Evolutionary conservation across 148 eudicot species (phyloP), one percentile per base, ranked within the genome.

Genomic region (Diospyros lotus): DNA sequence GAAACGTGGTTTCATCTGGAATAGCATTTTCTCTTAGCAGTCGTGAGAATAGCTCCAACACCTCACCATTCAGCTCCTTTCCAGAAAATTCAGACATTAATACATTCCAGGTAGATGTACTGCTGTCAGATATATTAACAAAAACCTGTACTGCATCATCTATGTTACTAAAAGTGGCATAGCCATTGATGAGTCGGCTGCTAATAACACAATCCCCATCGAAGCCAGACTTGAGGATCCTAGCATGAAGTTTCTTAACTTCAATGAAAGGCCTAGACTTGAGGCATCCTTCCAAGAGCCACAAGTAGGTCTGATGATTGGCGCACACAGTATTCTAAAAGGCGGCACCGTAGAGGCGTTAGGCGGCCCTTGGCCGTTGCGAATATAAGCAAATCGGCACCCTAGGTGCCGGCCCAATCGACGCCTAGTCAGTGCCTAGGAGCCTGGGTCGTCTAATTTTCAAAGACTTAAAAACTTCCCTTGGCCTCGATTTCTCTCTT

Each of bases 271-370:
- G 88, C 75, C 87, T 87, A 70, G 83, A 82, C 66, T 67, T 81
- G 10, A 88, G 10, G 77, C 75, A 84, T 59, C 90, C 87, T 69
- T 86, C 85, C 64, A 88, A 80, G 8, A 88, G 86, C 88, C 90
- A 86, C 7, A 80, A n/a, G 73, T 88, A 90, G 12, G 97, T 88
- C 74, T 86, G 87, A 79, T 72, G 79, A 76, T 88, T 84, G n/a
- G n/a, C n/a, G n/a, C n/a, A n/a, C n/a, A n/a, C n/a, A n/a, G n/a
- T n/a, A n/a, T n/a, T n/a, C n/a, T n/a, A n/a, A n/a, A n/a, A n/a
- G n/a, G n/a, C n/a, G n/a, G n/a, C n/a, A n/a, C n/a, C n/a, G n/a
- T n/a, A n/a, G n/a, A n/a, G n/a, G n/a, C n/a, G n/a, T n/a, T n/a
- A n/a, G n/a, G n/a, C n/a, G n/a, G n/a, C n/a, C n/a, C n/a, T n/a